A percentile compares a stretch with the other conserved stretches of the same genome.
Evolutionary conservation across 768 basidiomycete genomes (phyloP).

Genomic region (Krasilnikovozyma curviuscula): DNA sequence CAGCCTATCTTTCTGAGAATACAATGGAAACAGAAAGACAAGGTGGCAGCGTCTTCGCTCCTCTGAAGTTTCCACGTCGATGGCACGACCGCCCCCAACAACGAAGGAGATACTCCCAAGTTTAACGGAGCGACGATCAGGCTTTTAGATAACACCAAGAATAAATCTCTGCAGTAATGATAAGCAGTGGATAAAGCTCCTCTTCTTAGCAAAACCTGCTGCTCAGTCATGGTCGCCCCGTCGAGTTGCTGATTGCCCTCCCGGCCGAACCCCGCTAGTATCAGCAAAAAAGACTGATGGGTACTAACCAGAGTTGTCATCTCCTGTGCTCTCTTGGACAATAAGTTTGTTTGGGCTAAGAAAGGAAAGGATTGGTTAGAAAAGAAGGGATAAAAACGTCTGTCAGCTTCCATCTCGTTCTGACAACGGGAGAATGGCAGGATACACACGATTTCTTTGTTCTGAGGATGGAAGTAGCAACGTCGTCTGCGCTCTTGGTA

Average conservation of each 20-base stretch:
- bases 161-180: too few relatives aligned
- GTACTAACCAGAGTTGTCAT: slow-evolving; percentile 78
- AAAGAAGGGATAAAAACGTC: background rate
- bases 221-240: too few relatives aligned
- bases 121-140: too few relatives aligned
- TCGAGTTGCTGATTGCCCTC: too few relatives aligned
- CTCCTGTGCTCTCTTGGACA: slow-evolving; percentile 58
- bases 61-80: too few relatives aligned
- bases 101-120: too few relatives aligned
- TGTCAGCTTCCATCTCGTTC: background rate
- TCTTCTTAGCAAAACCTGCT: too few relatives aligned
- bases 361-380: slow-evolving; percentile 14
- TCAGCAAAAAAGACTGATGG: background rate
- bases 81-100: too few relatives aligned
- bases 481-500: slow-evolving; percentile 51
- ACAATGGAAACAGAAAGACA: too few relatives aligned
- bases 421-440: background rate
- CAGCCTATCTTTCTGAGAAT: too few relatives aligned
- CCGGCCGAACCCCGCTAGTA: background rate
- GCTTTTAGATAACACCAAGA: background rate
- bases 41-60: too few relatives aligned
- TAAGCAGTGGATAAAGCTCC: too few relatives aligned
- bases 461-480: slow-evolving; percentile 83
- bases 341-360: slow-evolving; percentile 86
- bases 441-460: slow-evolving; percentile 92